Evolutionary conservation across 768 basidiomycete genomes (phyloP).

Genomic region (Lepiota venenata): DNA sequence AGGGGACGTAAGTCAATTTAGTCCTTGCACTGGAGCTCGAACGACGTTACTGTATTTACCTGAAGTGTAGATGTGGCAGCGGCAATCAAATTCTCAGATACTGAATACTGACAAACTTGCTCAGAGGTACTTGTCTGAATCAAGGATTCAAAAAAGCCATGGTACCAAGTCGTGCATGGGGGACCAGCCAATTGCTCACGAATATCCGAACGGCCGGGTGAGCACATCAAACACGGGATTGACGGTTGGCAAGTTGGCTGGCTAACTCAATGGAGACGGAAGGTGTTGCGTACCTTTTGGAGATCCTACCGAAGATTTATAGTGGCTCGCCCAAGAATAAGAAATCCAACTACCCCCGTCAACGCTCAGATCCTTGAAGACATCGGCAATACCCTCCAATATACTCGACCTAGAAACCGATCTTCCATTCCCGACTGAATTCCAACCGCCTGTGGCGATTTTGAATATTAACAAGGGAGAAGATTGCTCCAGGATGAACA

Average conservation of each 20-base stretch:
- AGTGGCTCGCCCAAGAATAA: background rate
- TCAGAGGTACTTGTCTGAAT: constrained; percentile 6
- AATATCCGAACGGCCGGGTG: background rate
- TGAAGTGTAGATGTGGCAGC: background rate
- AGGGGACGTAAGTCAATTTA: background rate
- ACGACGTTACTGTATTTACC: background rate
- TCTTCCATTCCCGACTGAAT: background rate
- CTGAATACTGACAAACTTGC: background rate
- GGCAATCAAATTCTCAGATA: background rate
- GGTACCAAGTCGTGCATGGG: background rate
- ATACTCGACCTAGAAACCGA: background rate
- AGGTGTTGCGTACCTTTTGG: no score
- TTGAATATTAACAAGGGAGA: background rate
- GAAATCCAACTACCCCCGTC: background rate
- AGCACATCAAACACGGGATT: no score
- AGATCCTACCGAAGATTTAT: background rate
- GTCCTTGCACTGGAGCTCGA: background rate
- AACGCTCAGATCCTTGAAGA: background rate
- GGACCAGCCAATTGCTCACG: background rate
- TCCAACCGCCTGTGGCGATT: background rate
- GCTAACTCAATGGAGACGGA: no score
- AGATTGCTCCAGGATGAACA: background rate
- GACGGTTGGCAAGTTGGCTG: no score
- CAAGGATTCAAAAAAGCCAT: background rate
- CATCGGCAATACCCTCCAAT: background rate